Evolutionary conservation across 495 filamentous ascomycete species (phyloP).

Genomic region (Penicillium bialowiezense): DNA sequence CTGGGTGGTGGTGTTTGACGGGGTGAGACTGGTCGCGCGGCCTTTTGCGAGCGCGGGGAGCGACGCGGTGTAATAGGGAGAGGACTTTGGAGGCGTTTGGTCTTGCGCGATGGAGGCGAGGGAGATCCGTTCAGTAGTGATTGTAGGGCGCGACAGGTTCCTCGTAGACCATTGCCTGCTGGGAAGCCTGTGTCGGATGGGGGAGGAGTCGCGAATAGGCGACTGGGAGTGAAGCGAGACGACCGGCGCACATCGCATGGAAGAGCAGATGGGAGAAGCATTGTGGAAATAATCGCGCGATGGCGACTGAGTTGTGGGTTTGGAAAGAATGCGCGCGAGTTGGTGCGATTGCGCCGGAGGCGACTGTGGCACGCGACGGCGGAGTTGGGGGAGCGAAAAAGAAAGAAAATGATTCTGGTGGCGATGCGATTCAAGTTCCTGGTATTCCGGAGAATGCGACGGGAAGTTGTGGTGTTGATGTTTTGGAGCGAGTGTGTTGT

Average conservation of each 20-base stretch:
- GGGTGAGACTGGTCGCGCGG: slow-evolving; percentile 29
- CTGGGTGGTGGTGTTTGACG: slow-evolving; percentile 34
- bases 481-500: slow-evolving; percentile 19
- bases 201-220: slow-evolving; percentile 62
- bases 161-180: slow-evolving; percentile 57
- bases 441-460: slow-evolving; percentile 32
- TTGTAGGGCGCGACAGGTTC: slow-evolving; percentile 69
- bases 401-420: slow-evolving; percentile 8
- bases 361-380: slow-evolving; percentile 25
- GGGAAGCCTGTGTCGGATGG: slow-evolving; percentile 51
- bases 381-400: slow-evolving; percentile 18
- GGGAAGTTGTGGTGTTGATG: slow-evolving; percentile 7
- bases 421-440: slow-evolving; percentile 30
- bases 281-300: slow-evolving; percentile 23
- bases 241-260: slow-evolving; percentile 63
- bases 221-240: slow-evolving; percentile 54
- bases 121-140: slow-evolving; percentile 55
- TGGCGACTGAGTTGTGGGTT: slow-evolving; percentile 4
- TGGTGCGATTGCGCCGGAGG: slow-evolving; percentile 39
- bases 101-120: slow-evolving; percentile 36
- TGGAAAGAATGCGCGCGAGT: slow-evolving; percentile 10
- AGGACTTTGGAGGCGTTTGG: slow-evolving; percentile 49
- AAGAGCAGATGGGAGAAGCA: slow-evolving; percentile 72
- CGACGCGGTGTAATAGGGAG: slow-evolving; percentile 49
- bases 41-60: slow-evolving; percentile 42